Evolutionary conservation across 1,139 yeast genomes (phyloP), one percentile per base, ranked within the genome.

Genomic region (Diutina catenulata): DNA sequence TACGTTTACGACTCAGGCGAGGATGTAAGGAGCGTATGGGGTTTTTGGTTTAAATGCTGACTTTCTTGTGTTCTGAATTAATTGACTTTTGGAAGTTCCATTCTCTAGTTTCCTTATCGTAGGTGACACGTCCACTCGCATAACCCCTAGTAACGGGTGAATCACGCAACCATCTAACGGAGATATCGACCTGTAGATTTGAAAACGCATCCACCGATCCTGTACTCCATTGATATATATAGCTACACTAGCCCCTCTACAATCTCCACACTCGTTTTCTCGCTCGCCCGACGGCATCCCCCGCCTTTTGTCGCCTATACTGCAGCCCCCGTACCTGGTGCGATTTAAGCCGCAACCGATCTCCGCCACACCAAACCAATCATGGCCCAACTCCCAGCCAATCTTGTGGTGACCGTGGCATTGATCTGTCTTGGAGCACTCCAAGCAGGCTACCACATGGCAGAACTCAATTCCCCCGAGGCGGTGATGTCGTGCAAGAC

Each of bases 401-500:
- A 33, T 16, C 40, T 46, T 26, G 37, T 45, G 13, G 40, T 36
- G 36, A 38, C 48, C 8, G 46, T 44, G 37, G 52, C 55, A 11
- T 50, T 79, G 9, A 75, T 79, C 2, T 78, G 88, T 46, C 51
- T 83, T 25, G 80, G 86, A 7, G 76, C 93, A 1, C 59, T 86
- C n/a, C 95, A 84, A 52, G 87, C 79, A 56, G 96, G 97, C 2
- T 84, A 78, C 54, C 95, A 87, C 54, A 70, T 87, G 69, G 79
- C 95, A 0, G 95, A 86, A 51, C 62, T 87, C 45, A 87, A 87
- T 57, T 94, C 94, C 2, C 93, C 95, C 0, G 79, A 76, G 39
- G 69, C 69, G 20, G 68, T 75, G 13, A 60, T 83, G 27, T 66
- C 82, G 5, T 81, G 71, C 43, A 62, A 53, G 24, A 43, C 43